Evolutionary conservation across 2,329 filamentous ascomycete species (phyloP), one percentile per base, ranked within the genome.

Genomic region (Curvularia sp.): DNA sequence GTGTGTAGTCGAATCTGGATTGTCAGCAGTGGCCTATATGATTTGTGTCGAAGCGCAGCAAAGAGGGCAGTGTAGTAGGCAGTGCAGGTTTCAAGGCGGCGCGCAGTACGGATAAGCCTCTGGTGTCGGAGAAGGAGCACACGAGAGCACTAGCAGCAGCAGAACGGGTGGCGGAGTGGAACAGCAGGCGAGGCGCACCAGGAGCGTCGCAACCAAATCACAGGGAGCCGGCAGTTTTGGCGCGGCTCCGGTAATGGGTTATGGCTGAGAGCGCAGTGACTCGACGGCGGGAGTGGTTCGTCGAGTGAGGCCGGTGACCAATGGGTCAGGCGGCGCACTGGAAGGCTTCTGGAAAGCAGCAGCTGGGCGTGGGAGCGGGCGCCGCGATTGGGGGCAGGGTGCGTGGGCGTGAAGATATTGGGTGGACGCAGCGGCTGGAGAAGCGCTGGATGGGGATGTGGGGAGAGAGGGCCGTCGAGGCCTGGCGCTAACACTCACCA

Each of bases 401-500:
- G 53, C 61, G 63, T 41, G 56, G 49, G 58, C 55, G 57, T 58
- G 66, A 68, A 54, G 69, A 66, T 69, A 67, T 68, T 70, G 64
- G 69, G 64, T 62, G 62, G 51, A 53, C 18, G 65, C 58, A 65
- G 71, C 71, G 72, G 70, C 66, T 73, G 72, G 66, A 58, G 72
- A 75, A 71, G 73, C 71, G 73, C 68, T 72, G 60, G 66, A 59
- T 62, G 63, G 68, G 67, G 64, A 63, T 20, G 44, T 65, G 67
- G 65, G 69, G 18, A 18, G 67, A 65, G 31, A 33, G 13, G 31
- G 31, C 10, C 1, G 64, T 62, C 59, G 59, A 63, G 63, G 62
- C 55, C 68, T 70, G 74, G 74, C 74, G 74, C 73, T 74, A 72
- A 75, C 55, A 73, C 72, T 72, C 71, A 68, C 67, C 75, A 75